Base-by-base conservation (phyloP, 257 asterid species). In the Nicotiana paniculata region DNA sequence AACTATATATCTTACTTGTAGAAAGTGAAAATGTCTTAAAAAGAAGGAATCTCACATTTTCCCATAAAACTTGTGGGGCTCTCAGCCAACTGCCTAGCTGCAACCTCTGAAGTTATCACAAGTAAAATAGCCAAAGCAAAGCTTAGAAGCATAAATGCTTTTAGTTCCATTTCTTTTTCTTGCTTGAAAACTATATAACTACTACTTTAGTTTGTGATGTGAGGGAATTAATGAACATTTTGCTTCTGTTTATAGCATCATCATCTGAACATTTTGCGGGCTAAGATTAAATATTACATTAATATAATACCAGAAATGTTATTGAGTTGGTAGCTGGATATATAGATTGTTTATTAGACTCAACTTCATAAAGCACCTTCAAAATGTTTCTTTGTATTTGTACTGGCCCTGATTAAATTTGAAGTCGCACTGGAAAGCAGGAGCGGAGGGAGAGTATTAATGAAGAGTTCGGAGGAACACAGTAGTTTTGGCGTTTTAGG, bases 71-170 rank as follows among this genome's bases (percentile, higher is more conserved):
- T 46, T 10, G 10, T n/a, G 61, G 61, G 16, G 61, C 61, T 55
- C 48, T 83, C 81, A 10, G 83, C 75, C 53, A 80, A 62, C 6
- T 80, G 77, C 54, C 81, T 69, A 5, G 53, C 81, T 3, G 81
- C 65, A 3, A 80, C 84, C 67, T 80, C 77, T 3, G 75, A 80
- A 21, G 81, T 33, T 28, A 84, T 84, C 43, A 80, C 26, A 30
- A 72, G 39, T 28, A 62, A 53, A 17, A 75, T 11, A 75, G 81
- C 84, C 43, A 80, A 26, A 15, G 37, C 81, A 26, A 37, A 8
- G 43, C 7, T 37, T 37, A 84, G 58, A 24, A 70, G 39, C 46
- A 84, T 8, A 12, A 68, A 16, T 58, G 65, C 13, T 64, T 79
- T 80, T 18, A 6, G 58, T 6, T 77, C 80, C 86, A 80, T 84